Evolutionary conservation across 208 protist genomes (phyloP).

Genomic region (Chromosphaera perkinsii): DNA sequence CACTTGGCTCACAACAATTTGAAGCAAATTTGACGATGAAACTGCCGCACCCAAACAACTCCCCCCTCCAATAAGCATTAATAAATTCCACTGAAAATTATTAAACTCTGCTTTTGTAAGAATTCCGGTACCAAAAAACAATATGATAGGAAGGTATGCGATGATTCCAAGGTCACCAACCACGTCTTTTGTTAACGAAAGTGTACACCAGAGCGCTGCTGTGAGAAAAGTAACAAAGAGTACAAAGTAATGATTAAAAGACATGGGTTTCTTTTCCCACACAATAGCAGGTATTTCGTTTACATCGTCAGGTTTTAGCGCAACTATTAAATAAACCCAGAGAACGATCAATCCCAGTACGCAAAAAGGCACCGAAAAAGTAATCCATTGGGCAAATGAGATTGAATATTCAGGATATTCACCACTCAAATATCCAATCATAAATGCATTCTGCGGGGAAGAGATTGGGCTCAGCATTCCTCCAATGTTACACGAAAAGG

Average conservation of each 20-base stretch:
- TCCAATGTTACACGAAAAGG: slow-evolving; percentile 83
- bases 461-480: slow-evolving; percentile 86
- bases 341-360: slow-evolving; percentile 57
- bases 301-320: slow-evolving; percentile 74
- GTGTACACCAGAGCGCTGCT: slow-evolving; percentile 71
- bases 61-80: slow-evolving; percentile 79
- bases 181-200: slow-evolving; percentile 54
- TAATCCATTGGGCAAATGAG: slow-evolving; percentile 68
- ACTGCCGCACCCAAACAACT: slow-evolving; percentile 80
- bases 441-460: slow-evolving; percentile 83
- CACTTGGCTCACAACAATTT: slow-evolving; percentile 15
- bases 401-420: slow-evolving; percentile 44
- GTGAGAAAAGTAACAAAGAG: slow-evolving; percentile 67
- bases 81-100: slow-evolving; percentile 77
- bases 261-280: slow-evolving; percentile 59
- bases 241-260: too few relatives aligned
- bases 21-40: slow-evolving; percentile 70
- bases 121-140: slow-evolving; percentile 81
- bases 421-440: slow-evolving; percentile 60
- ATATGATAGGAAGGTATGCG: slow-evolving; percentile 76
- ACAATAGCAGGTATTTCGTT: slow-evolving; percentile 60
- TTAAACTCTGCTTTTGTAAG: slow-evolving; percentile 81
- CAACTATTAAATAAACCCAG: slow-evolving; percentile 70
- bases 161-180: slow-evolving; percentile 83
- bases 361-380: slow-evolving; percentile 55